Percentiles rank a stretch among this genome's conserved stretches.
These are phyloP conservation scores for Yamadazyma blattariae DNA, from an alignment of 1,139 yeast genomes.

Conservation along the genomic window DNA sequence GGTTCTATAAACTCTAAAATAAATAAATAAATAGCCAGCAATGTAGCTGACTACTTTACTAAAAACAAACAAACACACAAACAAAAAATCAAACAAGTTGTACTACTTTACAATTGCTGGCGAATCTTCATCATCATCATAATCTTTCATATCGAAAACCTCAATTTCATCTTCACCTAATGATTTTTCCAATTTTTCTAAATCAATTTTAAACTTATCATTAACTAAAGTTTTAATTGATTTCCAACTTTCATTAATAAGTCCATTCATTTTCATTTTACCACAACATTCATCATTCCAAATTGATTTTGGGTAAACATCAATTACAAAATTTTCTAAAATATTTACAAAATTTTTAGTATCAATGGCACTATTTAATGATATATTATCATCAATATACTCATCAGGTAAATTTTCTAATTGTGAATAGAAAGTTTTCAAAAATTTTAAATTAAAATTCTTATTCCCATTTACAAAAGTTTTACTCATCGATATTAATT, in stretches of 20 bases:
- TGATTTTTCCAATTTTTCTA: conserved; percentile 8
- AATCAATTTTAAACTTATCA: conserved; percentile 17
- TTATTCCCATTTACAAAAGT: conserved; percentile 11
- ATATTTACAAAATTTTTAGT: conserved; percentile 14
- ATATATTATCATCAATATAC: conserved; percentile 19
- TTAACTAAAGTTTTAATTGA: conserved; percentile 9
- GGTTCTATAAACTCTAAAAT: neutral
- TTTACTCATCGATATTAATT: conserved; percentile 23
- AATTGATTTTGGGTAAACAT: conserved; percentile 13
- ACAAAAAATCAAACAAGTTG: too few relatives aligned
- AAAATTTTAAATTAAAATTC: conserved; percentile 15
- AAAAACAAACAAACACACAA: too few relatives aligned
- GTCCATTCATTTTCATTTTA: conserved; percentile 20
- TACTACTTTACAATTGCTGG: too few relatives aligned
- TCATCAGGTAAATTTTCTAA: conserved; percentile 22
- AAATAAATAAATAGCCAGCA: neutral
- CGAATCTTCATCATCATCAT: conserved; percentile 29
- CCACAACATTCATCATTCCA: conserved; percentile 19
- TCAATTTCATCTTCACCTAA: conserved; percentile 21
- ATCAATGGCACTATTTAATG: conserved; percentile 17
- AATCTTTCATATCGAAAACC: conserved; percentile 19
- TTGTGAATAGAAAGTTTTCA: conserved; percentile 17
- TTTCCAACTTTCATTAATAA: conserved; percentile 19
- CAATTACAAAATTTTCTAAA: conserved; percentile 20
- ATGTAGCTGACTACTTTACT: too few relatives aligned